phyloP scores from a whole-genome alignment of 2,329 filamentous ascomycete species.

The Magnaporthiopsis rhizophila region DNA sequence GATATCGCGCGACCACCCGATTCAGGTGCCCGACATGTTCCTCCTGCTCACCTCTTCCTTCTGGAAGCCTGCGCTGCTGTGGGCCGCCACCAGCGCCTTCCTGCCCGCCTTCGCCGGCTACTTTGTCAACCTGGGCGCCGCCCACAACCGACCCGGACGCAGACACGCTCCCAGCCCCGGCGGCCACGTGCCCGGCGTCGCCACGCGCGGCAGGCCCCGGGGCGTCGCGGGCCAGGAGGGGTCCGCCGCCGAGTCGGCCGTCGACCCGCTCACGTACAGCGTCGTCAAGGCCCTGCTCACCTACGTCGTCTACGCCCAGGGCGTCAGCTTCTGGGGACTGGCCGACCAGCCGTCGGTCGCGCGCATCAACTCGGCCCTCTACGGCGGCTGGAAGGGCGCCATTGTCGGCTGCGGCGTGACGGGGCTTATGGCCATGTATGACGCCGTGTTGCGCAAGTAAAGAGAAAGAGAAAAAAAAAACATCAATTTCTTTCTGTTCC shows the following conservation, averaged over 20 bases:
- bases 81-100: slow-evolving; percentile 63
- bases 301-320: slow-evolving; percentile 71
- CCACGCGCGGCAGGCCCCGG: slow-evolving; percentile 27
- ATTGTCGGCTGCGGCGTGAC: slow-evolving; percentile 62
- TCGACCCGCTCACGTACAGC: slow-evolving; percentile 87
- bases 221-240: slow-evolving; percentile 15
- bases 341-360: slow-evolving; percentile 51
- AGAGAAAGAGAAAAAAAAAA: not conserved
- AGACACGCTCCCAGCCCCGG: slow-evolving; percentile 11
- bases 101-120: slow-evolving; percentile 69
- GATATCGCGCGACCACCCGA: slow-evolving; percentile 43
- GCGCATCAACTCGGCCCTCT: slow-evolving; percentile 58
- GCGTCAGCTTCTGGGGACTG: slow-evolving; percentile 53
- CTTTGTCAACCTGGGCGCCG: slow-evolving; percentile 78
- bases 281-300: slow-evolving; percentile 76
- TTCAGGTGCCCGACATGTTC: slow-evolving; percentile 76
- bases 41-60: slow-evolving; percentile 66
- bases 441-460: slow-evolving; percentile 66
- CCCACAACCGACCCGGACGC: slow-evolving; percentile 27
- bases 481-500: too few species aligned
- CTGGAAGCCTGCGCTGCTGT: slow-evolving; percentile 75
- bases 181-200: slow-evolving; percentile 19
- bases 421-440: slow-evolving; percentile 63
- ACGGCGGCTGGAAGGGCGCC: slow-evolving; percentile 63
- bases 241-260: slow-evolving; percentile 40